These are phyloP conservation scores for Tinospora cordifolia DNA, from an alignment of 164 flowering plant genomes.

Conservation along the genomic window DNA sequence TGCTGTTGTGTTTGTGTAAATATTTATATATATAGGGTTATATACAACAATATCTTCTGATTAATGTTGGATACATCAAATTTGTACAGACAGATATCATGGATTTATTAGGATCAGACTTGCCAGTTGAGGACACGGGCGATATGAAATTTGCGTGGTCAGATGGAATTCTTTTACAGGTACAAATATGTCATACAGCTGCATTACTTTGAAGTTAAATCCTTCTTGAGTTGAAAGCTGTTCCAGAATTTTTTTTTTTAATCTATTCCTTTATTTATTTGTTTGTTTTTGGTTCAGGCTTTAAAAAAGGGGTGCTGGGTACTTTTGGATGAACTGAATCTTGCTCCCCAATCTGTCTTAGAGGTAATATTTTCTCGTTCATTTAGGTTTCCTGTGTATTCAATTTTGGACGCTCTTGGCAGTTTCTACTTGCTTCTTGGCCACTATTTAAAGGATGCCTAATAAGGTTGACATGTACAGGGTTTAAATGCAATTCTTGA, in stretches of 20 bases:
- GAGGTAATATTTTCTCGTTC: constrained; percentile 39
- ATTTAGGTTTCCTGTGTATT: not conserved
- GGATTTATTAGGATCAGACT: constrained; percentile 94
- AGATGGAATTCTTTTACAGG: constrained; percentile 97
- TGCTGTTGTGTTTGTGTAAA: not conserved
- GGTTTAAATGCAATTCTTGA: constrained; percentile 95
- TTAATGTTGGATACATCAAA: not conserved
- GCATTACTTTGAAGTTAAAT: not conserved
- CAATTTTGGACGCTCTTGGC: not conserved
- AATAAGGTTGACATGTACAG: constrained; percentile 23
- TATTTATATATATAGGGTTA: not conserved
- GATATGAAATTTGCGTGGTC: constrained; percentile 97
- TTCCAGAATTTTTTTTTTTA: not conserved
- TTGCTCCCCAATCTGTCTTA: constrained; percentile 95
- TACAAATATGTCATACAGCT: constrained; percentile 19
- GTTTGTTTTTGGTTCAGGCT: constrained; percentile 51
- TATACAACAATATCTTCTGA: not conserved
- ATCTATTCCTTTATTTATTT: not conserved
- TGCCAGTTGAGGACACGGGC: constrained; percentile 77
- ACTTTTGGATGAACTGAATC: constrained; percentile 92
- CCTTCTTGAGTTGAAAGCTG: not conserved
- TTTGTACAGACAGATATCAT: constrained; percentile 74
- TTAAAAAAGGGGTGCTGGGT: constrained; percentile 88
- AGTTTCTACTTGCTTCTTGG: not conserved
- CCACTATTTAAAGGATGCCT: not conserved